Evolutionary conservation across 768 basidiomycete genomes (phyloP).

Genomic region (Rhodocollybia butyracea): DNA sequence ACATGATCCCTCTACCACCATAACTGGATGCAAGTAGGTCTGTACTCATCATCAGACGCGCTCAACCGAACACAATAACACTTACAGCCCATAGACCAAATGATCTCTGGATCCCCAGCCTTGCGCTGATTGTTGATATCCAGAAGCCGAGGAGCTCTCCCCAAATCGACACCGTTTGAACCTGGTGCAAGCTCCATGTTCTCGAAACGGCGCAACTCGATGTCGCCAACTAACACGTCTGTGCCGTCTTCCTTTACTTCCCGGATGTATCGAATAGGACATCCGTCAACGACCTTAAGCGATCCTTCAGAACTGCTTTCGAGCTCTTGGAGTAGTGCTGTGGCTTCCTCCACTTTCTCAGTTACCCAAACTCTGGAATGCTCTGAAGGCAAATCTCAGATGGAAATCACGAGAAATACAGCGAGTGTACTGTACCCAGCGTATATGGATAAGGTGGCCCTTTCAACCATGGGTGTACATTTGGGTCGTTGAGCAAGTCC

Average conservation of each 20-base stretch:
- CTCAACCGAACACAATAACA: background rate
- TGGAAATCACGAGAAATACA: background rate
- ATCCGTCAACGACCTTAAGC: constrained; percentile 34
- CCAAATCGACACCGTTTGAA: constrained; percentile 28
- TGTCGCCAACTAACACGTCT: constrained; percentile 51
- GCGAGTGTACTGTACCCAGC: constrained; percentile 18
- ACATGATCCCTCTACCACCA: constrained; percentile 73
- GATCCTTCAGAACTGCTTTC: constrained; percentile 22
- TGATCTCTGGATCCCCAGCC: constrained; percentile 50
- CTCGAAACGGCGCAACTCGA: constrained; percentile 29
- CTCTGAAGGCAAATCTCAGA: constrained; percentile 21
- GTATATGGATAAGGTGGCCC: constrained; percentile 54
- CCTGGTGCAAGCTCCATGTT: constrained; percentile 25
- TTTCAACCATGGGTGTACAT: constrained; percentile 42
- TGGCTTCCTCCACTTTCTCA: constrained; percentile 22
- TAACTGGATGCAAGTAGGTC: constrained; percentile 60
- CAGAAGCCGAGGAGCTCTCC: constrained; percentile 16
- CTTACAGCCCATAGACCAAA: constrained; percentile 64
- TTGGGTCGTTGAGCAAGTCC: constrained; percentile 45
- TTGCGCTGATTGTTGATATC: constrained; percentile 37
- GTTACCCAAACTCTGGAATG: constrained; percentile 29
- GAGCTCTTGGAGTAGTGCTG: constrained; percentile 29
- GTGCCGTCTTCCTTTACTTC: constrained; percentile 54
- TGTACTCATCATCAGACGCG: constrained; percentile 19
- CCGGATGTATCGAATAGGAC: constrained; percentile 49